Conservation (phyloP, 352 stramenopile genomes). For the Thraustotheca clavata region DNA sequence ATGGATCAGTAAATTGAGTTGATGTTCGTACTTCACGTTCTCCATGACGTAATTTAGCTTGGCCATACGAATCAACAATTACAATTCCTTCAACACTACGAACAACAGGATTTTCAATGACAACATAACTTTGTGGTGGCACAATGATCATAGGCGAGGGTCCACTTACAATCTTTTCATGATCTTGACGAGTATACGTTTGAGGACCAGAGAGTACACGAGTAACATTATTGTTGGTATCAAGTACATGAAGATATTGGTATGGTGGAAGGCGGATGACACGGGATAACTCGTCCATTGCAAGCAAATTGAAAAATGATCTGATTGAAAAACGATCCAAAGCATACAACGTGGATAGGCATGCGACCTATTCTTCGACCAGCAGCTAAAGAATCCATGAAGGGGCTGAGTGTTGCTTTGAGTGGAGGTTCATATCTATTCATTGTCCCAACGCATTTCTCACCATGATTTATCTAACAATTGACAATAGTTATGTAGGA, state of each 20-base stretch:
- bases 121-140: slow-evolving; percentile 65
- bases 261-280: slow-evolving; percentile 70
- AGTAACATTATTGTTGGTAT: slow-evolving; percentile 80
- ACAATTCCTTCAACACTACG: slow-evolving; percentile 36
- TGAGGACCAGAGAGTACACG: slow-evolving; percentile 64
- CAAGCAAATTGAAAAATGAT: too few species aligned
- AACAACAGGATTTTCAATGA: slow-evolving; percentile 63
- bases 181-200: slow-evolving; percentile 74
- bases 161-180: slow-evolving; percentile 57
- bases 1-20: slow-evolving; percentile 65
- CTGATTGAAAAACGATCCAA: too few species aligned
- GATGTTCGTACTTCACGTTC: slow-evolving; percentile 72
- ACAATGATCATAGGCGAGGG: slow-evolving; percentile 70
- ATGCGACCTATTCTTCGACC: too few species aligned
- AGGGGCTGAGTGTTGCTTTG: too few species aligned
- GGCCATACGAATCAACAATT: slow-evolving; percentile 51
- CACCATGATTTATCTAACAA: too few species aligned
- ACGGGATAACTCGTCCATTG: slow-evolving; percentile 27
- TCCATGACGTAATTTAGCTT: slow-evolving; percentile 70
- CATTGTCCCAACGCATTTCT: too few species aligned
- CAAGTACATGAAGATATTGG: slow-evolving; percentile 78
- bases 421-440: too few species aligned
- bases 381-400: too few species aligned
- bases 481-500: too few species aligned
- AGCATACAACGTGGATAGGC: too few species aligned